Percentiles rank a stretch among this genome's conserved stretches.
Conservation (phyloP, 1,139 yeast genomes). For the Lodderomyces theae region DNA sequence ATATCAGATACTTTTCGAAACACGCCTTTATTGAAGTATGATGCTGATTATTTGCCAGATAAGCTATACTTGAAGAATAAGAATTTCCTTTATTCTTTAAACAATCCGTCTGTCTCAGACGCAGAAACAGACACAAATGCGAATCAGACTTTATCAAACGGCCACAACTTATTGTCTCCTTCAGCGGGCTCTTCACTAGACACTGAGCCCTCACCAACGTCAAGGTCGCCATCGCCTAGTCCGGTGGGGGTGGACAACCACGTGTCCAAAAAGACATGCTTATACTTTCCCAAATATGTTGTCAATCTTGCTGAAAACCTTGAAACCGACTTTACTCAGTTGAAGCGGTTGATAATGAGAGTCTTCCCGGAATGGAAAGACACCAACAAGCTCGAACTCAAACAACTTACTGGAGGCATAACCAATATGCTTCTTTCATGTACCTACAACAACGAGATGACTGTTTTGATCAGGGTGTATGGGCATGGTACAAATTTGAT, state of each 20-base stretch:
- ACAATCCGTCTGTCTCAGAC: conserved; percentile 45
- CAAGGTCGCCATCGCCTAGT: conserved; percentile 17
- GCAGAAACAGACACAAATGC: conserved; percentile 28
- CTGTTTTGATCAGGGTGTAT: conserved; percentile 65
- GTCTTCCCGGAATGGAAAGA: conserved; percentile 38
- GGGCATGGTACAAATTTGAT: conserved; percentile 75
- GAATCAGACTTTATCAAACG: not conserved
- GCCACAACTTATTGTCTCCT: not conserved
- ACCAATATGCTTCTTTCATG: conserved; percentile 71
- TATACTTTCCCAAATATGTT: conserved; percentile 38
- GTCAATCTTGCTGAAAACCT: conserved; percentile 34
- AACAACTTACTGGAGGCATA: conserved; percentile 69
- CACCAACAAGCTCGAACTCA: conserved; percentile 24
- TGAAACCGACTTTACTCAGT: conserved; percentile 28
- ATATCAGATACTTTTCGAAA: not conserved
- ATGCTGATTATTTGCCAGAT: conserved; percentile 17
- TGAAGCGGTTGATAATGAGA: conserved; percentile 31
- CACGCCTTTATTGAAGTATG: conserved; percentile 12
- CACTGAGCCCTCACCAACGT: not conserved
- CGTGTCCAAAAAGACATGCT: conserved; percentile 26
- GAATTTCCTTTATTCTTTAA: conserved; percentile 40
- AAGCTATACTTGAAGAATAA: conserved; percentile 33
- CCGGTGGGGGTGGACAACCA: conserved; percentile 14
- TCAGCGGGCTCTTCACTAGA: not conserved
- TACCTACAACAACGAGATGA: conserved; percentile 30